Conservation (phyloP, 805 yeast genomes). For the Cyberlindnera maclurae region DNA sequence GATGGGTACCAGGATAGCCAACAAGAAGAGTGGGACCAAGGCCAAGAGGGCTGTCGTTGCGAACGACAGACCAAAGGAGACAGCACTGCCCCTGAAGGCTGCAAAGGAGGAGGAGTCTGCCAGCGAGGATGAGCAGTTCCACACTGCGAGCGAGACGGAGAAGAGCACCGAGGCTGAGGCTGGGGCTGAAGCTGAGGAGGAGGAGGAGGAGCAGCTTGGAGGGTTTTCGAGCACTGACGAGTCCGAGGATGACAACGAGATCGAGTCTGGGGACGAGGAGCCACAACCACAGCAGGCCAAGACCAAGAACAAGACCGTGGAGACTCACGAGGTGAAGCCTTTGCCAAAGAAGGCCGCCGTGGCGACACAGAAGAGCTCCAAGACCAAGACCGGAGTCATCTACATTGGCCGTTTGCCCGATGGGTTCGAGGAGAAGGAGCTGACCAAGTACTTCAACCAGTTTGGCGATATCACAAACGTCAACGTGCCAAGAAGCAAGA, state of each 20-base stretch:
- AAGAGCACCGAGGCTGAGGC: slow-evolving; percentile 7
- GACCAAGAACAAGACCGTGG: slow-evolving; percentile 22
- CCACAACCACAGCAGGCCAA: slow-evolving; percentile 9
- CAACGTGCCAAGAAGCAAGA: slow-evolving; percentile 80
- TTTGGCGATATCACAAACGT: slow-evolving; percentile 81
- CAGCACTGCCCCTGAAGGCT: slow-evolving; percentile 1
- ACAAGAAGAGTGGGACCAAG: slow-evolving; percentile 15
- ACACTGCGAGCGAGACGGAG: slow-evolving; percentile 21
- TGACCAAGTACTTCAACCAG: slow-evolving; percentile 75
- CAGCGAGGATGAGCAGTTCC: slow-evolving; percentile 10
- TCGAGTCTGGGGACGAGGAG: slow-evolving; percentile 18
- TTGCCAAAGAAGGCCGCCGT: slow-evolving; percentile 14
- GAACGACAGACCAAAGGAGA: slow-evolving; percentile 5
- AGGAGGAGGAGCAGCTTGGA: slow-evolving; percentile 8
- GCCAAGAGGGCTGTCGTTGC: slow-evolving; percentile 15
- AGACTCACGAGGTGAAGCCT: slow-evolving; percentile 21
- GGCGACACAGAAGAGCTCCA: slow-evolving; percentile 19
- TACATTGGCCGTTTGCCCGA: slow-evolving; percentile 91
- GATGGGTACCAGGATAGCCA: slow-evolving; percentile 11
- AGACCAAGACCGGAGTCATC: slow-evolving; percentile 53
- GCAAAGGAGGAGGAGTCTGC: slow-evolving; percentile 19
- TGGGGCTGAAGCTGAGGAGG: slow-evolving; percentile 2
- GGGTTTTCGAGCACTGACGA: slow-evolving; percentile 5
- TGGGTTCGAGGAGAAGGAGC: slow-evolving; percentile 79
- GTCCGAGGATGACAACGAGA: slow-evolving; percentile 19